A percentile compares a stretch with the other conserved stretches of the same genome.
These are phyloP conservation scores for Zhuliangozyma parablackwelliae DNA, from an alignment of 1,139 yeast genomes.

Conservation along the genomic window DNA sequence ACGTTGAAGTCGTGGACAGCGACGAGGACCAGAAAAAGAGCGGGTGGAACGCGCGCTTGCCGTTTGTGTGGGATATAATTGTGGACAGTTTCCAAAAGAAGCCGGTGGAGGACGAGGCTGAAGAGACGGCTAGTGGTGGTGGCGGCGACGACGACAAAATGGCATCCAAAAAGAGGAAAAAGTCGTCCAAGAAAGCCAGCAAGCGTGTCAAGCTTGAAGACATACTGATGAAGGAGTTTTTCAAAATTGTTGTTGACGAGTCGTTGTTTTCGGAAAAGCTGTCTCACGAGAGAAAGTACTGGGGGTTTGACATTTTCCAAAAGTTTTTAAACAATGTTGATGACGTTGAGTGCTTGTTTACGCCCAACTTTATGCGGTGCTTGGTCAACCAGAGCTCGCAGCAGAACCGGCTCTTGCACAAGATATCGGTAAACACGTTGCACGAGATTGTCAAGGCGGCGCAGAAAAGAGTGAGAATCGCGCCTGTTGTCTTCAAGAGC, in stretches of 20 bases:
- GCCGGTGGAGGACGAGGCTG: slow-evolving; percentile 13
- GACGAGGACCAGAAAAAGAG: slow-evolving; percentile 43
- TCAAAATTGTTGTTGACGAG: slow-evolving; percentile 79
- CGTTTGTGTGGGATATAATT: slow-evolving; percentile 79
- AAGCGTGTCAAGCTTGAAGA: slow-evolving; percentile 10
- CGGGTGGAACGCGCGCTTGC: slow-evolving; percentile 74
- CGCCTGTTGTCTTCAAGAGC: slow-evolving; percentile 45
- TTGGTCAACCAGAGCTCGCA: slow-evolving; percentile 76
- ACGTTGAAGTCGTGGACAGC: slow-evolving; percentile 34
- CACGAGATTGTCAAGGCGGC: slow-evolving; percentile 37
- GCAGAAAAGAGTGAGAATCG: slow-evolving; percentile 34
- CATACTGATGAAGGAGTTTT: slow-evolving; percentile 61
- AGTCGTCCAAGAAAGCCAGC: slow-evolving; percentile 23
- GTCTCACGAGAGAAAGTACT: slow-evolving; percentile 79
- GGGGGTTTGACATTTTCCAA: slow-evolving; percentile 76
- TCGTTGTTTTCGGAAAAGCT: slow-evolving; percentile 71
- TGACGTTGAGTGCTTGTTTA: slow-evolving; percentile 44
- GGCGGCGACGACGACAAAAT: slow-evolving; percentile 15
- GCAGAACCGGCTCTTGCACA: slow-evolving; percentile 60
- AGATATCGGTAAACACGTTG: slow-evolving; percentile 55
- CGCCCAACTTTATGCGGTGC: slow-evolving; percentile 69
- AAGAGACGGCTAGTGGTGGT: no score
- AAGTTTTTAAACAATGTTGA: slow-evolving; percentile 33
- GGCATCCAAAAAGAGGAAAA: slow-evolving; percentile 21
- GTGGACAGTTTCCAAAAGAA: slow-evolving; percentile 35